phyloP scores from a whole-genome alignment of 257 asterid species.

The Linderniella brevidens region DNA sequence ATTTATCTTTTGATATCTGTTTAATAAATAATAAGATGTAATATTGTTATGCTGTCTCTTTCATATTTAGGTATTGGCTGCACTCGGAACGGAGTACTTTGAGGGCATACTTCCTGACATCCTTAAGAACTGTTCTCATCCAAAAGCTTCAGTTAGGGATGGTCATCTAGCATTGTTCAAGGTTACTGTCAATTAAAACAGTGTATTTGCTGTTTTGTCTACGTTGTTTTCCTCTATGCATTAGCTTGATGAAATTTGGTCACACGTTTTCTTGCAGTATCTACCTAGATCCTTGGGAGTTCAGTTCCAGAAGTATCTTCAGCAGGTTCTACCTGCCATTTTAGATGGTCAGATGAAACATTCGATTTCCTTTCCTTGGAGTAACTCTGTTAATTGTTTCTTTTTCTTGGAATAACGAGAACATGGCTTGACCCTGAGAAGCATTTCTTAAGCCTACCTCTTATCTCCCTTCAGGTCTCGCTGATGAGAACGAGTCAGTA shows the following conservation, averaged over 20 bases:
- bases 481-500: constrained; percentile 98
- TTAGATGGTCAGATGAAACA: constrained; percentile 48
- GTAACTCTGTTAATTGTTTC: constrained; percentile 8
- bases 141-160: constrained; percentile 89
- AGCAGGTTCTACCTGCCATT: constrained; percentile 90
- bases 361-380: constrained; percentile 5
- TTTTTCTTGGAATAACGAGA: no score
- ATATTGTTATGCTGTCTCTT: constrained; percentile 7
- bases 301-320: constrained; percentile 95
- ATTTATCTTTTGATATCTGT: no score
- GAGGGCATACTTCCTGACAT: constrained; percentile 85
- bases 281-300: constrained; percentile 89
- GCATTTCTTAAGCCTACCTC: no score
- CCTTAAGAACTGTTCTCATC: constrained; percentile 75
- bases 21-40: no score
- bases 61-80: constrained; percentile 70
- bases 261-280: constrained; percentile 56
- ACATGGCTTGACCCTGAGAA: no score
- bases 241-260: background rate
- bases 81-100: constrained; percentile 75
- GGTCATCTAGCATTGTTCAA: constrained; percentile 83
- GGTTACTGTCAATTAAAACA: constrained; percentile 20
- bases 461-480: constrained; percentile 49
- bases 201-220: constrained; percentile 1
- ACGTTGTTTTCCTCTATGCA: constrained; percentile 4